A percentile compares a stretch with the other conserved stretches of the same genome.
phyloP scores from a whole-genome alignment of 2,329 filamentous ascomycete species.

The Epicoccum nigrum region DNA sequence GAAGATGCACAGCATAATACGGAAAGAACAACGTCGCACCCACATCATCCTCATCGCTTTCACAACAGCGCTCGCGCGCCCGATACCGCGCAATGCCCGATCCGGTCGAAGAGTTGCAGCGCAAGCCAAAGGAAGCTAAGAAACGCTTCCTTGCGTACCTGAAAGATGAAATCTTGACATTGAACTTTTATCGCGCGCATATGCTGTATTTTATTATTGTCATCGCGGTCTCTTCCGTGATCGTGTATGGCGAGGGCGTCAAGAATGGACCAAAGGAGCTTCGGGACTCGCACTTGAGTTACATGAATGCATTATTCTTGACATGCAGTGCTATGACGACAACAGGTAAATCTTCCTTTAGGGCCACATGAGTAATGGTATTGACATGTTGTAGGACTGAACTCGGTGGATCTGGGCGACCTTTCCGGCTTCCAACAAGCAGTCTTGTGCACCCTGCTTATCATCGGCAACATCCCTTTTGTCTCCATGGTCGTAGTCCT shows the following conservation, averaged over 20 bases:
- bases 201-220: conserved; percentile 40
- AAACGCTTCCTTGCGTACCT: conserved; percentile 27
- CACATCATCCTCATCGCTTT: background rate
- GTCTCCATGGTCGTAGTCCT: conserved; percentile 38
- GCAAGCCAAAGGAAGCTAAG: conserved; percentile 24
- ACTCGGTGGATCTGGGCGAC: conserved; percentile 33
- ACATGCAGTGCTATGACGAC: conserved; percentile 42
- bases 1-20: conserved; percentile 1
- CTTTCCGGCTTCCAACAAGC: conserved; percentile 38
- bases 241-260: conserved; percentile 38
- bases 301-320: conserved; percentile 37
- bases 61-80: background rate
- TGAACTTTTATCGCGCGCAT: conserved; percentile 37
- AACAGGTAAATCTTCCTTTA: conserved; percentile 22
- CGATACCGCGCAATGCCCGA: conserved; percentile 19
- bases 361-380: background rate
- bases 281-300: conserved; percentile 26
- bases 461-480: conserved; percentile 41
- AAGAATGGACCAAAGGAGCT: conserved; percentile 29
- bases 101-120: conserved; percentile 25
- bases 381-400: conserved; percentile 27
- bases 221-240: conserved; percentile 34
- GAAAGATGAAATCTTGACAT: conserved; percentile 20
- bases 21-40: background rate
- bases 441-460: conserved; percentile 32